phyloP scores from a whole-genome alignment of 768 basidiomycete genomes.

The Serendipita sp. region DNA sequence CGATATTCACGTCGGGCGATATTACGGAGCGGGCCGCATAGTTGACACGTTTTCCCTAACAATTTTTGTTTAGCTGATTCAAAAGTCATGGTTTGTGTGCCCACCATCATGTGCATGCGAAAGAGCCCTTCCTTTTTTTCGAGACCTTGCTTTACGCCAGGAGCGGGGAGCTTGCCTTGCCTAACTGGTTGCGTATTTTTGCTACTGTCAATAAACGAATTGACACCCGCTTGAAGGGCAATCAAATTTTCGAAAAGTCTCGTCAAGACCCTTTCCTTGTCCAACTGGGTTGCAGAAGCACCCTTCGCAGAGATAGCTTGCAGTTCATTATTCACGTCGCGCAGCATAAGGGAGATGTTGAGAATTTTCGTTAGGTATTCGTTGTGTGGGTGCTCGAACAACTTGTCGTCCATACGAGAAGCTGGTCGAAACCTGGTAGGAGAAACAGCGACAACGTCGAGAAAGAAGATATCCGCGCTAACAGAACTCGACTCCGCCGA shows the following conservation, averaged over 20 bases:
- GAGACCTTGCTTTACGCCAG: conserved; percentile 87
- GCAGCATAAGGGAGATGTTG: conserved; percentile 58
- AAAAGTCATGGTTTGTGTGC: conserved; percentile 13
- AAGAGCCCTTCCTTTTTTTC: conserved; percentile 99
- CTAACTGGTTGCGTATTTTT: conserved; percentile 81
- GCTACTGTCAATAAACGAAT: conserved; percentile 90
- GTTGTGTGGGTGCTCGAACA: conserved; percentile 96
- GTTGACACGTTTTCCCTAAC: conserved; percentile 94
- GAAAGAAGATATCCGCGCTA: conserved; percentile 92
- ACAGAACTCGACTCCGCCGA: conserved; percentile 43
- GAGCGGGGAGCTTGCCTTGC: conserved; percentile 78
- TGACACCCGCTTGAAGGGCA: conserved; percentile 86
- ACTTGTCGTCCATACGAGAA: conserved; percentile 71
- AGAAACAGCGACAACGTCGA: conserved; percentile 79
- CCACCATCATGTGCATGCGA: conserved; percentile 97
- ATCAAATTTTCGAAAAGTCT: conserved; percentile 64
- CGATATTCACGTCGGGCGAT: conserved; percentile 97
- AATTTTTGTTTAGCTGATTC: neutral
- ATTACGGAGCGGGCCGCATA: conserved; percentile 99
- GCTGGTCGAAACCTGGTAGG: conserved; percentile 95
- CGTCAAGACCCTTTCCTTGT: conserved; percentile 41
- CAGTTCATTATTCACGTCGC: conserved; percentile 57
- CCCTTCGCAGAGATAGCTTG: conserved; percentile 43
- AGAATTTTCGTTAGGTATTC: conserved; percentile 70
- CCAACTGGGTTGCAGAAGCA: conserved; percentile 21